A percentile compares a stretch with the other conserved stretches of the same genome.
phyloP scores from a whole-genome alignment of 1,284 basidiomycete species.

The Chiua sp. region DNA sequence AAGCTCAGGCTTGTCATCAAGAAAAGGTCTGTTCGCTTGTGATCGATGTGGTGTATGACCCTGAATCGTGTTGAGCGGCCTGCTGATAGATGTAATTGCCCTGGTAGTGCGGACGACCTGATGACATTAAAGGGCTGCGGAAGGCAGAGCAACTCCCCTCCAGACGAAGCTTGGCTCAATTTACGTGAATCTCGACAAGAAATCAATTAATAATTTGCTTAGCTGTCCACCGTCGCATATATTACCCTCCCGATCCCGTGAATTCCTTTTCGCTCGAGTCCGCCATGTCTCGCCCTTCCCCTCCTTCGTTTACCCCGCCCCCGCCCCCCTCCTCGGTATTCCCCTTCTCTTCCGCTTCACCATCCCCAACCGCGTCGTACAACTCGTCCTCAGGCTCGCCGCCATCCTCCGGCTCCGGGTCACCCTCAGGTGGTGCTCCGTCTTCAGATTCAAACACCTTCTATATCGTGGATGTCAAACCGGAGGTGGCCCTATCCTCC shows the following conservation, averaged over 20 bases:
- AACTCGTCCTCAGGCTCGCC: too few relatives aligned
- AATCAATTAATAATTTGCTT: neutral
- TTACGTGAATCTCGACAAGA: neutral
- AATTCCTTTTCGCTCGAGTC: neutral
- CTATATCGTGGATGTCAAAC: conserved; percentile 31
- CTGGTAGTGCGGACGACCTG: neutral
- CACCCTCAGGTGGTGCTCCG: too few relatives aligned
- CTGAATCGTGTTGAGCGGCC: too few relatives aligned
- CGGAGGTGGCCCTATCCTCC: conserved; percentile 51
- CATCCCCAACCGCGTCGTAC: neutral
- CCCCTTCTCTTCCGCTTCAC: neutral
- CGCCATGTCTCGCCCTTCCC: conserved; percentile 3
- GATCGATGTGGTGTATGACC: too few relatives aligned
- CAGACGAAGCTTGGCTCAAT: too few relatives aligned
- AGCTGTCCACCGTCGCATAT: conserved; percentile 4
- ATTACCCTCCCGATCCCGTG: neutral
- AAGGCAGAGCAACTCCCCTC: neutral
- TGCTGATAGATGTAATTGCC: neutral
- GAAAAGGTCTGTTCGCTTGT: too few relatives aligned
- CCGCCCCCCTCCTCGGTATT: neutral
- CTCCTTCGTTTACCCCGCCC: neutral
- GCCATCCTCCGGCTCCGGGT: neutral
- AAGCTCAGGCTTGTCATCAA: too few relatives aligned
- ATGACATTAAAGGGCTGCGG: neutral
- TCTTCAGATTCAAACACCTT: neutral